Evolutionary conservation across 306 rosid genomes (phyloP).

Genomic region (Pyrus betulifolia): DNA sequence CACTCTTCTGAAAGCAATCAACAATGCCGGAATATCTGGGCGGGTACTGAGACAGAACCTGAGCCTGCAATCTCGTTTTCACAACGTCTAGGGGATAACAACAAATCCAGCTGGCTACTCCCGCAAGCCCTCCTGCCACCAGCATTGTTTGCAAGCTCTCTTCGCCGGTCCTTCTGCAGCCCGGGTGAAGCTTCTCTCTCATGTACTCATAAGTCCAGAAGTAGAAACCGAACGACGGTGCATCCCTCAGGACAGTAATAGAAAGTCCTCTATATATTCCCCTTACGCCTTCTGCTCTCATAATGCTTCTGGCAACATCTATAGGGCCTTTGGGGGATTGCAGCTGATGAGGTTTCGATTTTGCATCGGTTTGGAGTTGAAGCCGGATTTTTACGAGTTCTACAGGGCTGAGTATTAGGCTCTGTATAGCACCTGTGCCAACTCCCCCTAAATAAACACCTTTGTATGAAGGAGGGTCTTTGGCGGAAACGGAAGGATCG

Average conservation of each 20-base stretch:
- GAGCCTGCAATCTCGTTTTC: slow-evolving; percentile 70
- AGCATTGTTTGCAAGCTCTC: slow-evolving; percentile 62
- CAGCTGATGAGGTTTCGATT: neutral
- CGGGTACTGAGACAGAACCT: slow-evolving; percentile 43
- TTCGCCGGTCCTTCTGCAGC: slow-evolving; percentile 55
- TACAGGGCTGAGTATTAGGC: slow-evolving; percentile 55
- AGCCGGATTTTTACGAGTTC: slow-evolving; percentile 73
- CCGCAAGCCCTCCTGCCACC: slow-evolving; percentile 71
- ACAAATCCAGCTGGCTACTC: slow-evolving; percentile 72
- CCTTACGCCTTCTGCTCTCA: slow-evolving; percentile 49
- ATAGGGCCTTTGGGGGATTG: slow-evolving; percentile 38
- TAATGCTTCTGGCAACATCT: slow-evolving; percentile 41
- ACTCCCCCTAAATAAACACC: slow-evolving; percentile 72
- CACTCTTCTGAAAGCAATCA: slow-evolving; percentile 63
- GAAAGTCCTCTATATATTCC: slow-evolving; percentile 63
- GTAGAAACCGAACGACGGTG: slow-evolving; percentile 62
- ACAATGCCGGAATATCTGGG: slow-evolving; percentile 47
- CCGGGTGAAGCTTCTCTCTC: slow-evolving; percentile 75
- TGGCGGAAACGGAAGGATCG: slow-evolving; percentile 30
- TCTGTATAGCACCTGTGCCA: slow-evolving; percentile 66
- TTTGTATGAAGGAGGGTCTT: slow-evolving; percentile 62
- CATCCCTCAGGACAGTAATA: slow-evolving; percentile 61
- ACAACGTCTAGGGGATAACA: slow-evolving; percentile 81
- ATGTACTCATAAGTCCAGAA: slow-evolving; percentile 72
- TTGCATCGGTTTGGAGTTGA: slow-evolving; percentile 32